A percentile compares a stretch with the other conserved stretches of the same genome.
Evolutionary conservation across 2,329 filamentous ascomycete species (phyloP).

Genomic region (Coniochaeta sp.): DNA sequence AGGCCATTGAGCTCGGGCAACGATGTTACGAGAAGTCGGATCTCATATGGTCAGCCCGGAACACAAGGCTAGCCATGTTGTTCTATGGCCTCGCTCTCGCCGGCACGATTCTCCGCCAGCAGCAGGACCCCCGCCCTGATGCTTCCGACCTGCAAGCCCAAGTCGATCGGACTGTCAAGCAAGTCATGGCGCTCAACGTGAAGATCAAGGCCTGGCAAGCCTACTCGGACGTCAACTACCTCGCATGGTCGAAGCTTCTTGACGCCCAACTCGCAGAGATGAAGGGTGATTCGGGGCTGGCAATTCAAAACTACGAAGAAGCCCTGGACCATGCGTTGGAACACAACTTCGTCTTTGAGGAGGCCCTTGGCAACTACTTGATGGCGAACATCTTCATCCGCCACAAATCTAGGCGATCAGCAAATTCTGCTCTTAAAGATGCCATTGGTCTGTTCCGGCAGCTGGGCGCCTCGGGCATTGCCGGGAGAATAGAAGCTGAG

Average conservation of each 20-base stretch:
- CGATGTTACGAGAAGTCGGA: slow-evolving; percentile 38
- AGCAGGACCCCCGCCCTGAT: slow-evolving; percentile 37
- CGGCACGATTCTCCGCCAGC: slow-evolving; percentile 40
- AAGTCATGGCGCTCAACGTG: slow-evolving; percentile 48
- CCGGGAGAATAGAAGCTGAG: slow-evolving; percentile 59
- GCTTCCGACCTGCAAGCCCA: slow-evolving; percentile 33
- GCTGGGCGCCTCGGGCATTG: slow-evolving; percentile 62
- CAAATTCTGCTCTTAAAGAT: slow-evolving; percentile 61
- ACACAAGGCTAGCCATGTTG: slow-evolving; percentile 49
- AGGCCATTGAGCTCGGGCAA: slow-evolving; percentile 49
- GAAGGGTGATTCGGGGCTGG: slow-evolving; percentile 44
- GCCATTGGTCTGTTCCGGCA: slow-evolving; percentile 62
- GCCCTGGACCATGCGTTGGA: slow-evolving; percentile 66
- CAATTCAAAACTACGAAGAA: slow-evolving; percentile 60
- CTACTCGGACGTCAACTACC: slow-evolving; percentile 64
- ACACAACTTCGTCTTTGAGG: slow-evolving; percentile 61
- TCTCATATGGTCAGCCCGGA: slow-evolving; percentile 53
- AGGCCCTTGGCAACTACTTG: slow-evolving; percentile 66
- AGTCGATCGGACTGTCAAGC: slow-evolving; percentile 39
- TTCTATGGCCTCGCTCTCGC: slow-evolving; percentile 53
- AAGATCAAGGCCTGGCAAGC: slow-evolving; percentile 58
- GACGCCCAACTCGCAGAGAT: slow-evolving; percentile 64
- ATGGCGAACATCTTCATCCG: slow-evolving; percentile 67
- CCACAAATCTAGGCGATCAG: slow-evolving; percentile 57
- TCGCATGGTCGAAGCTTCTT: slow-evolving; percentile 60